phyloP scores from a whole-genome alignment of 2,329 filamentous ascomycete species.

The Boeremia lycopersici region DNA sequence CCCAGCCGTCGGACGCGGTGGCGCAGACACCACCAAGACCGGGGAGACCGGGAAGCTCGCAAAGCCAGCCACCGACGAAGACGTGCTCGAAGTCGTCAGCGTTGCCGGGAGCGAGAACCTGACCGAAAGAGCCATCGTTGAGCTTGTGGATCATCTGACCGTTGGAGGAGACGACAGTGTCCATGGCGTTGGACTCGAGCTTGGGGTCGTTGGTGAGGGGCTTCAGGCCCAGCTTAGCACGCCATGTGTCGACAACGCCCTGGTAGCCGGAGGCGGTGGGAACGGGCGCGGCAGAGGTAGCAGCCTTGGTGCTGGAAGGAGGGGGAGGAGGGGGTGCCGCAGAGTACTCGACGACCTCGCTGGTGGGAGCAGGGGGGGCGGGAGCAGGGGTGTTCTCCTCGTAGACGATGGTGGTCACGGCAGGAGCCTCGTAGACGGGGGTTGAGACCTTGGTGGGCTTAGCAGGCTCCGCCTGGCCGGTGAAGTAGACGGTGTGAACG shows the following conservation, averaged over 20 bases:
- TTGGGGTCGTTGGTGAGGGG: slow-evolving; percentile 22
- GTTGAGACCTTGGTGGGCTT: slow-evolving; percentile 13
- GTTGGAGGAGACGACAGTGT: slow-evolving; percentile 31
- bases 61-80: slow-evolving; percentile 46
- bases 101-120: slow-evolving; percentile 38
- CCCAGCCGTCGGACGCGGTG: slow-evolving; percentile 33
- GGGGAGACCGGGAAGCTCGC: slow-evolving; percentile 36
- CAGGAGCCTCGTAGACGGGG: slow-evolving; percentile 17
- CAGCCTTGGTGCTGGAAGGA: slow-evolving; percentile 15
- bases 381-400: slow-evolving; percentile 15
- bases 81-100: slow-evolving; percentile 34
- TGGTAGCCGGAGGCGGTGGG: slow-evolving; percentile 31
- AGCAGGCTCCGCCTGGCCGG: slow-evolving; percentile 18
- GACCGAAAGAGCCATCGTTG: slow-evolving; percentile 35
- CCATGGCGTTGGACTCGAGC: slow-evolving; percentile 36
- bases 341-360: slow-evolving; percentile 3
- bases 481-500: slow-evolving; percentile 34
- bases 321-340: slow-evolving; percentile 16
- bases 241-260: slow-evolving; percentile 35
- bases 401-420: slow-evolving; percentile 9
- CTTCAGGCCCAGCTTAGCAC: slow-evolving; percentile 35
- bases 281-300: slow-evolving; percentile 17
- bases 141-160: slow-evolving; percentile 43
- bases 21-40: slow-evolving; percentile 36
- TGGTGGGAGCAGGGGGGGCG: not conserved